Evolutionary conservation across 1,284 basidiomycete species (phyloP).

Genomic region (Phylloboletellus chloephorus): DNA sequence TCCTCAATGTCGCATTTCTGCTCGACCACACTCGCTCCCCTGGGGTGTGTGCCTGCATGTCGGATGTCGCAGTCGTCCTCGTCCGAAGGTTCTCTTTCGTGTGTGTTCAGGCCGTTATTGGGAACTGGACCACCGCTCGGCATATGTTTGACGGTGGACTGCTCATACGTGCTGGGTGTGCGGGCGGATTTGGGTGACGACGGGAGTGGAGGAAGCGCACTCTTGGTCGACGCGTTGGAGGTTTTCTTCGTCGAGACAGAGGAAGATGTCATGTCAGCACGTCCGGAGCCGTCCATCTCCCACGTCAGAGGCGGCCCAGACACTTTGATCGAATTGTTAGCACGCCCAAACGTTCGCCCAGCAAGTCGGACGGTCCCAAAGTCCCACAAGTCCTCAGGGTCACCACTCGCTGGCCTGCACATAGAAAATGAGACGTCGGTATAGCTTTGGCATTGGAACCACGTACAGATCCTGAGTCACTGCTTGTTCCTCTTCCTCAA

Average conservation of each 20-base stretch:
- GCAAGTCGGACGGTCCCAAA: conserved; percentile 84
- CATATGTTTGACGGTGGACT: conserved; percentile 62
- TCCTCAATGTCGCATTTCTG: conserved; percentile 41
- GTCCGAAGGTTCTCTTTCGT: conserved; percentile 48
- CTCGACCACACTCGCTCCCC: conserved; percentile 23
- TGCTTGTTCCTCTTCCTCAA: conserved; percentile 66
- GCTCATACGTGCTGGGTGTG: conserved; percentile 46
- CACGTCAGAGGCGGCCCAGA: conserved; percentile 68
- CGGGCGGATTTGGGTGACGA: conserved; percentile 27
- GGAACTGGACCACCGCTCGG: conserved; percentile 26
- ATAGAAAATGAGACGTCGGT: not conserved
- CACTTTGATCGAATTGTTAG: conserved; percentile 49
- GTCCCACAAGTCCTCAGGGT: conserved; percentile 89
- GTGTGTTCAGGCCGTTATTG: conserved; percentile 16
- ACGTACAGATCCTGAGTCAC: conserved; percentile 53
- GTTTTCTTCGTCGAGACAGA: conserved; percentile 30
- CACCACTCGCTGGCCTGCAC: conserved; percentile 48
- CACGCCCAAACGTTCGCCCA: conserved; percentile 58
- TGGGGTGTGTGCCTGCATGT: conserved; percentile 26
- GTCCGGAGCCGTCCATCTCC: conserved; percentile 64
- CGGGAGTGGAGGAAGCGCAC: conserved; percentile 50
- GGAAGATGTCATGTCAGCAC: conserved; percentile 34
- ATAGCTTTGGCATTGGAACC: conserved; percentile 20
- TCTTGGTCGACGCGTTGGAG: conserved; percentile 42
- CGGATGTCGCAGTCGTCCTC: conserved; percentile 65